Base-by-base conservation (phyloP, 805 yeast species). In the Vanderwaltozyma tropicalis region DNA sequence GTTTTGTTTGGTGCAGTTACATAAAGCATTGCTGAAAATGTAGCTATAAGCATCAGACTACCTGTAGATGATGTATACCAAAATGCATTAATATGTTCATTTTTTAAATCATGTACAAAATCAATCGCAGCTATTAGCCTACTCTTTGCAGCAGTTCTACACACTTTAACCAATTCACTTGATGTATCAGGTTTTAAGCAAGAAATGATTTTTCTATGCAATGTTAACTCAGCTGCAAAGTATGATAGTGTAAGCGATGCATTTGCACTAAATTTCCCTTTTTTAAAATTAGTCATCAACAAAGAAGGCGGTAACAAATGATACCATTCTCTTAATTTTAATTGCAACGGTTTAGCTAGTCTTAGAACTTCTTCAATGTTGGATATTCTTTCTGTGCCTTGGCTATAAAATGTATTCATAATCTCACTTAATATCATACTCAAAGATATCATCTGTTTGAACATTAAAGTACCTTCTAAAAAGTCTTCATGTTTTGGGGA, bases 51-150 rank as follows among this genome's bases (percentile, higher is more conserved):
- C 6, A 94, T 76, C 45, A 88, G 75, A 51, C 84, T 85, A 12
- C 81, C 70, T 0, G 92, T 69, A 0, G 95, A 74, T 1, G 87
- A 75, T 1, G 87, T 74, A 59, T 84, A 92, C 96, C 96, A 88
- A 57, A 86, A 87, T 10, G 94, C 76, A 53, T 79, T 88, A 34
- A 85, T 69, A 52, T 86, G 94, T 47, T 86, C 95, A 9, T 81
- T 79, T 47, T 78, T 79, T 55, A 88, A 67, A 42, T 76, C 80
- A 35, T 79, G 64, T 9, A 84, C 78, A 57, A 85, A 82, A 38
- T 82, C 92, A 42, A 83, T 74, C 0, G 95, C 84, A 0, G 95
- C 95, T 7, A 74, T 61, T 14, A 88, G 65, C 51, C 97, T 66
- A 1, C 94, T 80, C 41, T 71, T 76, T 1, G 96, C 96, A 0